Conservation (phyloP, 495 filamentous ascomycete species). For the Neurospora intermedia region DNA sequence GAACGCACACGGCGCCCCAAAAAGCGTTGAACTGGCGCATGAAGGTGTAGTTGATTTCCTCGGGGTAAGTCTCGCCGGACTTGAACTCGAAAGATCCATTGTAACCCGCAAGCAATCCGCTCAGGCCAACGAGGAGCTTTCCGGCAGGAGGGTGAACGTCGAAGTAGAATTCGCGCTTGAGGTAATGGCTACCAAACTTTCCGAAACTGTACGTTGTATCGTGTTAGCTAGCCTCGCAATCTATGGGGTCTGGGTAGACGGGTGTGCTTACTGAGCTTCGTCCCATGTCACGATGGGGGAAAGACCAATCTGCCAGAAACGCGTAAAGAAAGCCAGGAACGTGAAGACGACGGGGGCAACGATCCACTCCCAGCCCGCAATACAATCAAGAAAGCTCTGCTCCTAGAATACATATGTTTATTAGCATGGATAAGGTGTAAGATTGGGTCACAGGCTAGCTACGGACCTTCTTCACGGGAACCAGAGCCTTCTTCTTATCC, state of each 20-base stretch:
- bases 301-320: conserved; percentile 88
- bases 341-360: conserved; percentile 87
- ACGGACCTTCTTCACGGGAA: conserved; percentile 42
- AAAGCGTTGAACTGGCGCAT: conserved; percentile 97
- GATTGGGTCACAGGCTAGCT: neutral
- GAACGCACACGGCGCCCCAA: conserved; percentile 87
- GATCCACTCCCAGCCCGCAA: conserved; percentile 76
- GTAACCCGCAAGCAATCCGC: conserved; percentile 90
- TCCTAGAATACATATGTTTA: conserved; percentile 18
- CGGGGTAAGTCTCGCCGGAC: conserved; percentile 88
- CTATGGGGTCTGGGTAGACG: conserved; percentile 3
- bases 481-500: conserved; percentile 50
- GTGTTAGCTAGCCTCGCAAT: conserved; percentile 17
- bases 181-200: conserved; percentile 97
- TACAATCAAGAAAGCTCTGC: conserved; percentile 46
- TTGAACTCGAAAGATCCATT: conserved; percentile 99
- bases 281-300: conserved; percentile 98
- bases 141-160: conserved; percentile 89
- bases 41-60: conserved; percentile 92
- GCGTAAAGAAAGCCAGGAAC: conserved; percentile 79
- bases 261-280: conserved; percentile 75
- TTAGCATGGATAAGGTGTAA: conserved; percentile 4
- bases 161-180: conserved; percentile 99
- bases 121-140: conserved; percentile 96
- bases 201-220: conserved; percentile 58